Conservation (phyloP, 495 filamentous ascomycete species). For the Podospora comata region DNA sequence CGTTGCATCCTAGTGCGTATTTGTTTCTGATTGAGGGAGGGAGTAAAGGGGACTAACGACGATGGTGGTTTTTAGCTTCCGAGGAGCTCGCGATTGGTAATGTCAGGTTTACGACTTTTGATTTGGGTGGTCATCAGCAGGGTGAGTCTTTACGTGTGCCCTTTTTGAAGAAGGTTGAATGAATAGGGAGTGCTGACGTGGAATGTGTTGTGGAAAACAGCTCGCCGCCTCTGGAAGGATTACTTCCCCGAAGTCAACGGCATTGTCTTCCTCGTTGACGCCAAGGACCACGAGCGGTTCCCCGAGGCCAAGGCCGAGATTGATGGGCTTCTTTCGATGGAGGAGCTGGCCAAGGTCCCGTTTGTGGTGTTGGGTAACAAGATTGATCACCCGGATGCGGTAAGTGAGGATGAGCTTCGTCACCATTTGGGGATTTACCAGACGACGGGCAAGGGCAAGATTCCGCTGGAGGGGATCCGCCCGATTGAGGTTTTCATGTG, state of each 20-base stretch:
- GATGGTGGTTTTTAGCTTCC: slow-evolving; percentile 56
- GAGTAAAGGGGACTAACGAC: neutral
- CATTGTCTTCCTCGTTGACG: slow-evolving; percentile 96
- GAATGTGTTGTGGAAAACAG: slow-evolving; percentile 41
- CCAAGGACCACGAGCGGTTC: slow-evolving; percentile 92
- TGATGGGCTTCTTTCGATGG: slow-evolving; percentile 89
- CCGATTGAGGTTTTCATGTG: slow-evolving; percentile 99
- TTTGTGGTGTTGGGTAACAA: slow-evolving; percentile 97
- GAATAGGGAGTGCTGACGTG: neutral
- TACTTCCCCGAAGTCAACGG: slow-evolving; percentile 98
- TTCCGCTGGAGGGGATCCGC: slow-evolving; percentile 88
- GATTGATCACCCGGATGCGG: slow-evolving; percentile 95
- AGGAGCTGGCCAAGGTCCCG: slow-evolving; percentile 87
- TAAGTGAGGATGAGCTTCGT: slow-evolving; percentile 90
- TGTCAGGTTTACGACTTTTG: slow-evolving; percentile 95
- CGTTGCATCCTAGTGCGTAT: slow-evolving; percentile 77
- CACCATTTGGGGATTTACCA: slow-evolving; percentile 88
- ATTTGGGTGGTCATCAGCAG: slow-evolving; percentile 95
- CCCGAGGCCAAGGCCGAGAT: slow-evolving; percentile 93
- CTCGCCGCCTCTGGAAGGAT: slow-evolving; percentile 95
- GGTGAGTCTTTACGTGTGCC: slow-evolving; percentile 49
- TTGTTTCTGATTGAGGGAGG: slow-evolving; percentile 9
- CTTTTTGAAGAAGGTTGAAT: neutral
- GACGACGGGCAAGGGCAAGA: slow-evolving; percentile 97
- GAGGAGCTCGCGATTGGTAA: slow-evolving; percentile 97